Conservation (phyloP, 179 eudicot genomes). For the Corrigiola litoralis region DNA sequence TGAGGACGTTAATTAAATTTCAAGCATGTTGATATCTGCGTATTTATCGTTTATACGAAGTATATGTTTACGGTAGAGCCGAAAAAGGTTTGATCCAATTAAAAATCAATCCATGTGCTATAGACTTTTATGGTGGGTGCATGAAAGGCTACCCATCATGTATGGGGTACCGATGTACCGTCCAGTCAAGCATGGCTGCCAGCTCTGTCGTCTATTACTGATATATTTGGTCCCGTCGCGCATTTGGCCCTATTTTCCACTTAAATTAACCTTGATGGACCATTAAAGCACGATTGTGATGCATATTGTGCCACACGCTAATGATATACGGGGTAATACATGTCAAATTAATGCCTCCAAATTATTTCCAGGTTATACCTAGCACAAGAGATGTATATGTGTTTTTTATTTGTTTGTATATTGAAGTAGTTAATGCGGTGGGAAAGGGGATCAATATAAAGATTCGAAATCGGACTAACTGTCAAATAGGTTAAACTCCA, state of each 20-base stretch:
- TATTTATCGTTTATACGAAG: not conserved
- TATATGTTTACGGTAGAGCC: not conserved
- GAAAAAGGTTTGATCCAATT: too few species aligned
- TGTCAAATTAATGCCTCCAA: too few species aligned
- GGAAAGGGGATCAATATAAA: too few species aligned
- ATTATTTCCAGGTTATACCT: too few species aligned
- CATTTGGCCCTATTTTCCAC: not conserved
- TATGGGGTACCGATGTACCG: not conserved
- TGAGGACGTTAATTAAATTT: too few species aligned
- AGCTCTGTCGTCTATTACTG: not conserved
- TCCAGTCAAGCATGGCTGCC: slow-evolving; percentile 21
- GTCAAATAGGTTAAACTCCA: too few species aligned
- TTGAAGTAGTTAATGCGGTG: too few species aligned
- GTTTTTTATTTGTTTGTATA: too few species aligned
- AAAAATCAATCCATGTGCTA: not conserved
- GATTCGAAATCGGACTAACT: too few species aligned
- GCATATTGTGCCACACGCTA: not conserved
- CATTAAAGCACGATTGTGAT: slow-evolving; percentile 9
- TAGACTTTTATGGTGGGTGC: not conserved
- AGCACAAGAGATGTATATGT: too few species aligned
- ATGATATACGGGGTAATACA: too few species aligned
- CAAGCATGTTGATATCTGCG: too few species aligned
- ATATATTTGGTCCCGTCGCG: not conserved
- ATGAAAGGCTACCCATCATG: not conserved
- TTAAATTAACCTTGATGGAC: not conserved